Base-by-base conservation (phyloP, 306 rosid genomes). In the Lagenaria siceraria region DNA sequence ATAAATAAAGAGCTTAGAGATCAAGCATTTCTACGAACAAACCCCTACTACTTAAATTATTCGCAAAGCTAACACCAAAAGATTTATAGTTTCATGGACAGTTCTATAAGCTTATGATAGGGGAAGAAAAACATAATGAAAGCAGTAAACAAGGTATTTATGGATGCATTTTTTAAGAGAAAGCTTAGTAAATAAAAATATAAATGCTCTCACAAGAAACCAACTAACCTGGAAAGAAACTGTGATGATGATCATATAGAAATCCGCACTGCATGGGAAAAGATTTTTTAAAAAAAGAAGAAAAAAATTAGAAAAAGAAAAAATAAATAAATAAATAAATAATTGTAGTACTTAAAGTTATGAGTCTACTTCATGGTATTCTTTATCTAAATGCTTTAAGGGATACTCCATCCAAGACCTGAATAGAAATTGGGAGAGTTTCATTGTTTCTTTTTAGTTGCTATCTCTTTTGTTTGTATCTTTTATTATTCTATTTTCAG, bases 221-320 rank as follows among this genome's bases (percentile, higher is more conserved):
- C 35, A 71, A 84, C 78, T 43, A 77, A 89, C 91, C 97, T 91
- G 92, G 78, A 88, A 88, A 76, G 77, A 77, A 79, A 91, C 75
- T 7, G 83, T 74, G 83, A 83, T 85, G 74, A 81, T 59, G 77
- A 83, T 88, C 80, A 87, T 80, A 86, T 76, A 84, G 59, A 89
- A 80, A 35, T 87, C 78, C 73, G 82, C 86, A 76, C 97, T 93
- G 96, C 81, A 86, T 78, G 75, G 74, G 19, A 9, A 24, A n/a
- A n/a, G n/a, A n/a, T n/a, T n/a, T n/a, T n/a, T n/a, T n/a, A n/a
- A n/a, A n/a, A n/a, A n/a, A n/a, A n/a, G n/a, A n/a, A n/a, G n/a
- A 63, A 38, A 8, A 9, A 9, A 18, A 36, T 18, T 31, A 3
- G 14, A n/a, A 2, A 35, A 35, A 36, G 17, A 11, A 3, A 33